These are phyloP conservation scores for Catharanthus roseus DNA, from an alignment of 257 asterid genomes.

Conservation along the genomic window DNA sequence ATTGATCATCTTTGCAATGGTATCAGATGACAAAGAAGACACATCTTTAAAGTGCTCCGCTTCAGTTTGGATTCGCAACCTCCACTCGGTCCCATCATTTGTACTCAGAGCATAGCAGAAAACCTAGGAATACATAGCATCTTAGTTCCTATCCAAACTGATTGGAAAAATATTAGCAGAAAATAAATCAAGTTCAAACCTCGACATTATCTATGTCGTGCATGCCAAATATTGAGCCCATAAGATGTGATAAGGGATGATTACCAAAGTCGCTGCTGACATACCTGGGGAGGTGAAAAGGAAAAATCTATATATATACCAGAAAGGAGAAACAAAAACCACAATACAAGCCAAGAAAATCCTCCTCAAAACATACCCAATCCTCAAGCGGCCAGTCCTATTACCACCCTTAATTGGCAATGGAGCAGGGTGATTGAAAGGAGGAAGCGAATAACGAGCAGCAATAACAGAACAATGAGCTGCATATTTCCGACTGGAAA, in stretches of 20 bases:
- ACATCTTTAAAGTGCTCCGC: slow-evolving; percentile 90
- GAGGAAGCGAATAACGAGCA: slow-evolving; percentile 79
- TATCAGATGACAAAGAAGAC: slow-evolving; percentile 86
- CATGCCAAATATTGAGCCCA: slow-evolving; percentile 99
- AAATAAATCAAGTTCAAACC: slow-evolving; percentile 39
- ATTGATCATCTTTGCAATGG: slow-evolving; percentile 86
- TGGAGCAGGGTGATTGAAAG: slow-evolving; percentile 81
- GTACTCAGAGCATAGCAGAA: slow-evolving; percentile 96
- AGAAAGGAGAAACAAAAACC: background rate
- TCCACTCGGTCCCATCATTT: slow-evolving; percentile 96
- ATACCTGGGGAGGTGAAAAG: slow-evolving; percentile 43
- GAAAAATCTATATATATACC: background rate
- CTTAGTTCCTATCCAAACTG: slow-evolving; percentile 10
- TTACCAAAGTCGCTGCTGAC: slow-evolving; percentile 99
- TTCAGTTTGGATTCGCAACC: slow-evolving; percentile 83
- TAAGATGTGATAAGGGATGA: slow-evolving; percentile 96
- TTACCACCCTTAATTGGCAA: slow-evolving; percentile 61
- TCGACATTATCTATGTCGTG: slow-evolving; percentile 76
- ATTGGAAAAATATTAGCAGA: slow-evolving; percentile 8
- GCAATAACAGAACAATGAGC: slow-evolving; percentile 94
- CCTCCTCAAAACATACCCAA: slow-evolving; percentile 57
- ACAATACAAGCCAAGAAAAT: background rate
- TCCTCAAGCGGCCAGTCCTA: slow-evolving; percentile 62
- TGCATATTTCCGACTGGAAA: slow-evolving; percentile 86
- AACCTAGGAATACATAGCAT: slow-evolving; percentile 40